Percentiles rank a stretch among this genome's conserved stretches.
Evolutionary conservation across 2,329 filamentous ascomycete genomes (phyloP).

Genomic region (Colletotrichum somersetense): DNA sequence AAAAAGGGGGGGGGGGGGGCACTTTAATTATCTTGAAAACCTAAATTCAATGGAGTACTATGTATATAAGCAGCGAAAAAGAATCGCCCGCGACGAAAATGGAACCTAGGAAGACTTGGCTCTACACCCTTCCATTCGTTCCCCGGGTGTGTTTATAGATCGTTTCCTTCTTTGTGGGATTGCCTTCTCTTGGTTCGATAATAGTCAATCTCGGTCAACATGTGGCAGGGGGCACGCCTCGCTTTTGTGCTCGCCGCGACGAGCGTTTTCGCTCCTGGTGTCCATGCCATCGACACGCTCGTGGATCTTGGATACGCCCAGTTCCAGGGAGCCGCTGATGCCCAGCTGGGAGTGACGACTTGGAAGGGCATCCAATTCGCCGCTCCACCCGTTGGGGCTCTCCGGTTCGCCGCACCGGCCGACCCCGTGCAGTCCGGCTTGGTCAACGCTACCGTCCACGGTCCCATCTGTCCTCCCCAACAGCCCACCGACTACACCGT

Average conservation of each 20-base stretch:
- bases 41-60: neutral
- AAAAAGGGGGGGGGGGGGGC: neutral
- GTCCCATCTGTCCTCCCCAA: conserved; percentile 50
- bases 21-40: neutral
- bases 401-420: conserved; percentile 76
- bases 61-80: neutral
- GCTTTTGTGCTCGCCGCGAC: conserved; percentile 16
- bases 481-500: conserved; percentile 43
- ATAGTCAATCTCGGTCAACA: neutral
- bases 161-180: conserved; percentile 14
- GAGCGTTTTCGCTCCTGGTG: conserved; percentile 12
- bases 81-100: neutral
- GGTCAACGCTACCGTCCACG: conserved; percentile 61
- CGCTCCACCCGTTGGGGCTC: conserved; percentile 72
- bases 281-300: conserved; percentile 46
- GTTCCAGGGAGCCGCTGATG: conserved; percentile 66
- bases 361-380: conserved; percentile 85
- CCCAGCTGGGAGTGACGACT: conserved; percentile 69
- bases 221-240: conserved; percentile 29
- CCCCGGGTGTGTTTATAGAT: conserved; percentile 1
- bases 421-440: conserved; percentile 61
- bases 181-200: neutral
- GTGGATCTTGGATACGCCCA: conserved; percentile 76
- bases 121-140: conserved; percentile 26
- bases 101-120: neutral